Conservation (phyloP, 139 green algal species). For the Astrephomene gubernaculifera region DNA sequence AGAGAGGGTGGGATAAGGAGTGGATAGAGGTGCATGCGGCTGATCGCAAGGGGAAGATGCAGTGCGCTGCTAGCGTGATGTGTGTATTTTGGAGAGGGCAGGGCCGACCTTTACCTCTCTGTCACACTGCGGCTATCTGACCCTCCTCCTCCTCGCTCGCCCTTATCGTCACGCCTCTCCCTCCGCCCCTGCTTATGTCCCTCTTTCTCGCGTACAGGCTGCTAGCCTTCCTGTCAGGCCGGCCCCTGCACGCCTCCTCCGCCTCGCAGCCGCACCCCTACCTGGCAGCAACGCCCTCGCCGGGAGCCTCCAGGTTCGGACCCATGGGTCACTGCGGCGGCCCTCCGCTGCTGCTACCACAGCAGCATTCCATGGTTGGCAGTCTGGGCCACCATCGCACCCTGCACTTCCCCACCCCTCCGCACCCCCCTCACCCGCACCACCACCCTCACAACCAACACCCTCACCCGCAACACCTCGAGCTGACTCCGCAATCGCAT, state of each 20-base stretch:
- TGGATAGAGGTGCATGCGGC: no score
- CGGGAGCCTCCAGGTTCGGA: background rate
- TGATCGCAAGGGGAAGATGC: background rate
- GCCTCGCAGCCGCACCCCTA: background rate
- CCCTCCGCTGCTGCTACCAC: background rate
- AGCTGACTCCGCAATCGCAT: no score
- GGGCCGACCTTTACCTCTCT: background rate
- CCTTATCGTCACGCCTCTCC: background rate
- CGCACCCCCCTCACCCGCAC: background rate
- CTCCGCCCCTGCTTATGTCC: background rate
- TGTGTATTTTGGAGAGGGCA: background rate
- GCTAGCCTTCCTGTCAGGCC: background rate
- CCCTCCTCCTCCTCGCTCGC: background rate
- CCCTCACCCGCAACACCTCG: background rate
- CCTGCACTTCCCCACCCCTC: no score
- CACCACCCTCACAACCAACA: background rate
- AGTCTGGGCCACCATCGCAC: background rate
- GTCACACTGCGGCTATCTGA: background rate
- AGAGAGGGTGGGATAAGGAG: background rate
- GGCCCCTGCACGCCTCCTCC: background rate
- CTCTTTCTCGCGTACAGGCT: background rate
- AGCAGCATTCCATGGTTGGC: background rate
- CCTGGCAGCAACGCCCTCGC: background rate
- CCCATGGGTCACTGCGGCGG: background rate
- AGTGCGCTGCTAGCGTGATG: background rate